These are phyloP conservation scores for Aspergillus funiculosus DNA, from an alignment of 495 filamentous ascomycete species.

Conservation along the genomic window DNA sequence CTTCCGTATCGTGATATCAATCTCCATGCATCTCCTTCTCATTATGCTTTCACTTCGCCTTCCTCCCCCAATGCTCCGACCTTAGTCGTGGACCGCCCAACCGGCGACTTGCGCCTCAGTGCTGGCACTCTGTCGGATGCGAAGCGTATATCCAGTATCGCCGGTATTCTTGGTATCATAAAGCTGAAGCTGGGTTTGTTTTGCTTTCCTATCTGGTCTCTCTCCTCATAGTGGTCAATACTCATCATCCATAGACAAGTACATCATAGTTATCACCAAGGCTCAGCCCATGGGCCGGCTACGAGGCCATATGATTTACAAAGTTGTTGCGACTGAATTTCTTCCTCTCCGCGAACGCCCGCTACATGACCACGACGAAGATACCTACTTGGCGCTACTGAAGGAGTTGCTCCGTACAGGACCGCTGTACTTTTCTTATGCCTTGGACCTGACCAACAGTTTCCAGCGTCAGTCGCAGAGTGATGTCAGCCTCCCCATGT, in stretches of 20 bases:
- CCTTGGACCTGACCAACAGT: conserved; percentile 86
- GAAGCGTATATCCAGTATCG: conserved; percentile 86
- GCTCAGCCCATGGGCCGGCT: conserved; percentile 83
- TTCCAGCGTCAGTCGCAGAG: conserved; percentile 84
- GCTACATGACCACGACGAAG: conserved; percentile 87
- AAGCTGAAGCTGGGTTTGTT: conserved; percentile 75
- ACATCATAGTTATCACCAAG: conserved; percentile 94
- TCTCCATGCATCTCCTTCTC: conserved; percentile 79
- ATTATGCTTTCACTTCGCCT: conserved; percentile 95
- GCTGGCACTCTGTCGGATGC: conserved; percentile 67
- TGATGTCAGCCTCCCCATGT: conserved; percentile 65
- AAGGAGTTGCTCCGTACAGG: conserved; percentile 70
- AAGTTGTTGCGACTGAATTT: conserved; percentile 83
- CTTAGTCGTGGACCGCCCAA: conserved; percentile 82
- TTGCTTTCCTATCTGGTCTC: not conserved
- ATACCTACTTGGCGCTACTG: conserved; percentile 75
- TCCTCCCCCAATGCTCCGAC: conserved; percentile 84
- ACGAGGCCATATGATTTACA: conserved; percentile 91
- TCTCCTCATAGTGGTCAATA: not conserved
- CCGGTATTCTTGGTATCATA: conserved; percentile 89
- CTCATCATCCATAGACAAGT: conserved; percentile 66
- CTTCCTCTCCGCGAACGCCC: conserved; percentile 89
- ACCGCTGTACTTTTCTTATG: conserved; percentile 98
- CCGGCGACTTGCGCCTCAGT: conserved; percentile 81
- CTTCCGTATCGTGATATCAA: conserved; percentile 95